A percentile compares a stretch with the other conserved stretches of the same genome.
Conservation (phyloP, 1,284 basidiomycete species). For the Pseudozyma tsukubaensis region DNA sequence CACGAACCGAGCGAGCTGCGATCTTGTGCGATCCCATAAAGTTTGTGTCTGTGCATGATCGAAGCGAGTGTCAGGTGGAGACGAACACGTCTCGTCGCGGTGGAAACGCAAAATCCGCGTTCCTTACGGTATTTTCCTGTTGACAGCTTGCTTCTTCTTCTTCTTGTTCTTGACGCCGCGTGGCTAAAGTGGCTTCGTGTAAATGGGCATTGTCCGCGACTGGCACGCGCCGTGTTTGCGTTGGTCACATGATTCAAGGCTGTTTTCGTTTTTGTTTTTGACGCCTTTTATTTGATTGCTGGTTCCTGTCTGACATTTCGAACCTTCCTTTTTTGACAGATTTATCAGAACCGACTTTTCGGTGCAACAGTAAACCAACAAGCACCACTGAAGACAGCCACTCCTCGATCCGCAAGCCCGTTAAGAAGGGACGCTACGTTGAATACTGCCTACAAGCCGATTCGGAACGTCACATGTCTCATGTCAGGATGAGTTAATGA, state of each 20-base stretch:
- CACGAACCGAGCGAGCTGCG: not conserved
- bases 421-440: too few species aligned
- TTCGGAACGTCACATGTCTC: too few species aligned
- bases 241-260: slow-evolving; percentile 34
- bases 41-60: slow-evolving; percentile 9
- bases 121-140: slow-evolving; percentile 40
- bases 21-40: not conserved
- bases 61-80: slow-evolving; percentile 28
- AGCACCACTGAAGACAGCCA: too few species aligned
- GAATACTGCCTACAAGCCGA: too few species aligned
- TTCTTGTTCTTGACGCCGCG: not conserved
- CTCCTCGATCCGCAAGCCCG: too few species aligned
- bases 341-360: not conserved
- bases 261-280: not conserved
- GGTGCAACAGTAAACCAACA: too few species aligned
- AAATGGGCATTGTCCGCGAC: slow-evolving; percentile 13
- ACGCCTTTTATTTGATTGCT: slow-evolving; percentile 6
- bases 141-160: slow-evolving; percentile 41
- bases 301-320: not conserved
- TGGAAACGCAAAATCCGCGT: slow-evolving; percentile 30
- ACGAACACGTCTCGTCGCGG: slow-evolving; percentile 33
- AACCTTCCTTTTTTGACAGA: not conserved
- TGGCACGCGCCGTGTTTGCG: slow-evolving; percentile 31
- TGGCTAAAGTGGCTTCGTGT: slow-evolving; percentile 44
- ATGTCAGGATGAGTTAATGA: too few species aligned